Base-by-base conservation (phyloP, 495 filamentous ascomycete genomes). In the Podospora tetraspora region DNA sequence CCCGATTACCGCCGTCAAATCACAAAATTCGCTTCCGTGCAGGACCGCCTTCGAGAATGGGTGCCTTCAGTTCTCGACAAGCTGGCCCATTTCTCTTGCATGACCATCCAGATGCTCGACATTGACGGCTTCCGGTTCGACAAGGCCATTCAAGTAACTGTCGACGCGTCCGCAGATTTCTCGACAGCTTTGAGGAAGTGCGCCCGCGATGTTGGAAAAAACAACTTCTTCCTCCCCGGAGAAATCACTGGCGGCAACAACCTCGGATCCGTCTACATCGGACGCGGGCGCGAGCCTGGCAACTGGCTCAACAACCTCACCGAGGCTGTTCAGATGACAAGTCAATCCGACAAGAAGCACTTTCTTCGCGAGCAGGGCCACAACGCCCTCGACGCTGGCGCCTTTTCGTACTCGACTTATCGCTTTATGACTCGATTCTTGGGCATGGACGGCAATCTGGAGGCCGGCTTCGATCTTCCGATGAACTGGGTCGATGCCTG, bases 11-110 rank as follows among this genome's bases (percentile, higher is more conserved):
- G 89, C 68, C 73, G 75, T 19, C 83, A 90, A 70, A 78, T 92
- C 34, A 84, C 89, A 8, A 91, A 91, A 69, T 91, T 91, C 75
- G 87, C 88, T 52, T 89, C 83, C 43, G 90, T 91, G 2, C 90
- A 92, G 74, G 89, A 92, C 73, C 87, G 90, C 67, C 79, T 92
- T n/a, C 83, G 90, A 29, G 89, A 91, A 75, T 92, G 89, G 89
- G 74, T 82, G 24, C 86, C 88, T 0, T 81, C 79, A 62, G 89
- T 91, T 9, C 79, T 83, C 25, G 78, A 86, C 52, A 85, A 85
- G 67, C 74, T 92, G 52, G 82, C 84, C 60, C 81, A 82, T 30
- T 89, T 91, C 69, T 88, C 88, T n/a, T 91, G 89, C 73, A 85
- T 90, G 73, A 82, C 85, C 1, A 88, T 91, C 58, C 76, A 79